A percentile compares a stretch with the other conserved stretches of the same genome.
These are phyloP conservation scores for Lachnum nothofagi DNA, from an alignment of 2,329 filamentous ascomycete genomes.

Conservation along the genomic window DNA sequence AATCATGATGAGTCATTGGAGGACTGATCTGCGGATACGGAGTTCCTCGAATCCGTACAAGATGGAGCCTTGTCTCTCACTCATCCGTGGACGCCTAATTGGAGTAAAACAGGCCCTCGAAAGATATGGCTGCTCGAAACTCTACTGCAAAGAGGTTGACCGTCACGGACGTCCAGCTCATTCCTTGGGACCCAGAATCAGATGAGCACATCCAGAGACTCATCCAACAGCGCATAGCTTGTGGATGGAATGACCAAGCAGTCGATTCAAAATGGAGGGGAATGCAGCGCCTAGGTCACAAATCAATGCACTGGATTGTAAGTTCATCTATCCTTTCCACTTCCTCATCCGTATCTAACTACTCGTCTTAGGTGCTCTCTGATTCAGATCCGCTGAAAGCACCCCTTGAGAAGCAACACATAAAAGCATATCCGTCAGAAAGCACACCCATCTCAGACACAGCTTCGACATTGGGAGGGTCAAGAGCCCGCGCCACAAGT, in stretches of 20 bases:
- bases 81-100: too few relatives aligned
- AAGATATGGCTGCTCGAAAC: too few relatives aligned
- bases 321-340: not conserved
- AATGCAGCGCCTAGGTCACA: slow-evolving; percentile 4
- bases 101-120: too few relatives aligned
- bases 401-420: slow-evolving; percentile 12
- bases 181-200: slow-evolving; percentile 42
- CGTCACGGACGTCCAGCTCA: slow-evolving; percentile 30
- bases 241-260: slow-evolving; percentile 37
- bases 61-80: too few relatives aligned
- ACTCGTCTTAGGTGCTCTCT: slow-evolving; percentile 5
- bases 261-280: not conserved
- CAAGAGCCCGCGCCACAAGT: slow-evolving; percentile 3
- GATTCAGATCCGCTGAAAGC: not conserved
- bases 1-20: too few relatives aligned
- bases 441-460: slow-evolving; percentile 17
- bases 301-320: slow-evolving; percentile 10
- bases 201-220: slow-evolving; percentile 39
- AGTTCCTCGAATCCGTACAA: too few relatives aligned
- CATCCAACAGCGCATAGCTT: slow-evolving; percentile 41
- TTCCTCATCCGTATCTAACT: not conserved
- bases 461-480: slow-evolving; percentile 11
- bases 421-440: slow-evolving; percentile 18
- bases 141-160: too few relatives aligned
- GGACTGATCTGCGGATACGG: too few relatives aligned